Base-by-base conservation (phyloP, 352 stramenopile species). In the Globisporangium apiculatum region DNA sequence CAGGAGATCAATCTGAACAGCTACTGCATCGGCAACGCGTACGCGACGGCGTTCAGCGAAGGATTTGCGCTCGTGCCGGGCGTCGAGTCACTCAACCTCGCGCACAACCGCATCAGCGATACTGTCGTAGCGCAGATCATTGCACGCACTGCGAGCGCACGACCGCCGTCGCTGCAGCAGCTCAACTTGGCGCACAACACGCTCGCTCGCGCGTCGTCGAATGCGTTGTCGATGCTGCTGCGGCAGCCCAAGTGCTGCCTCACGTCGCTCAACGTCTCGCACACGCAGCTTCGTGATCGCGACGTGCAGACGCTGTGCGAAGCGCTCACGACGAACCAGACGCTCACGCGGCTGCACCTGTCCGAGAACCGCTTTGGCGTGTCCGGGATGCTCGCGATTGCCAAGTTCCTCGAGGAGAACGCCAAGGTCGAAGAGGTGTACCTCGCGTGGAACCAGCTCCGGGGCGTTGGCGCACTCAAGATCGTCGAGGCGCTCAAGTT, bases 391-490 rank as follows among this genome's bases (percentile, higher is more conserved):
- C 18, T 85, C 31, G 68, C 77, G 10, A 75, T 91, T 57, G 82
- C 75, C 24, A 85, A 78, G 15, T 84, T 89, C 52, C 68, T 91
- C 2, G 79, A 86, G 40, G 79, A 91, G 54, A 89, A 87, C 53
- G 69, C 76, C 43, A 83, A 80, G 37, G 77, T 92, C 47, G 83
- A 90, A 53, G 83, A 92, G 51, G 64, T 92, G 2, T 90, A 92
- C 41, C 55, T 92, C 15, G 75, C 76, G 0, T 90, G 79, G 77
- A 92, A 90, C 60, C 76, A 88, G 48, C 64, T 90, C 10, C 79
- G 83, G 1, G 79, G 78, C 2, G n/a, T 80, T 15, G 79, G 83
- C 8, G 83, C 79, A 5, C 71, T 90, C 64, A 86, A 83, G 52
- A 82, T 92, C 48, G 76, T 76, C 11, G 82, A 92, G 52, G 68